Evolutionary conservation across 192 early-diverging fungal species (phyloP), one percentile per base, ranked within the genome.

Genomic region (Gorgonomyces haynaldii): DNA sequence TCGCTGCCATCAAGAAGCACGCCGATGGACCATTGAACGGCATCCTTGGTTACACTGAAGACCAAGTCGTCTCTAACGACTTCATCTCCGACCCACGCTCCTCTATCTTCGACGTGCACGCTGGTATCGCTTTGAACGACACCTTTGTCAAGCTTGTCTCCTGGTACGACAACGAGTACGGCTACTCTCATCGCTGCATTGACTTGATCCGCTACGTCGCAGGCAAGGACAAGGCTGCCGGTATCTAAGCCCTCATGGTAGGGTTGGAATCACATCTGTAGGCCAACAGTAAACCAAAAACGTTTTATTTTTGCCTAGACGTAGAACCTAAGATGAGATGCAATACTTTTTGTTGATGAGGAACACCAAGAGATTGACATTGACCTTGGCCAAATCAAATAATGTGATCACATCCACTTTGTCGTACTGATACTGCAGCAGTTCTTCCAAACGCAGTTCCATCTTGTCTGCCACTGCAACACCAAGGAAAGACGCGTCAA

Each of bases 71-170:
- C 46, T 96, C 92, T 38, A 77, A 76, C 44, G 95, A 98, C 67
- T 98, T 98, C 57, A 66, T 88, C 67, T 86, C 87, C 42, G 91
- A 96, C 69, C 59, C 72, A 13, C 86, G 75, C 68, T 93, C 91
- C 22, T 85, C 81, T 61, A 89, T 93, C 68, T 92, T 95, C 57
- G 95, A 98, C 63, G 81, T 89, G 58, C 83, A 86, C 60, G 95
- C 92, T 55, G 92, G 92, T 55, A 96, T 98, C 56, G 78, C 84
- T 24, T 73, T 98, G 50, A 91, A 84, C 67, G 76, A 88, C 57
- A 84, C 76, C 61, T 98, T 96, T 70, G 88, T 96, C 76, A 98
- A 98, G 86, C 57, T 97, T 20, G 72, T 96, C 40, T 79, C 89
- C 28, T 95, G 86, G 84, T 95, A 89, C 70, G 88, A 91, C 64